Conservation (phyloP, 768 basidiomycete species). For the Sporobolomyces roseus region DNA sequence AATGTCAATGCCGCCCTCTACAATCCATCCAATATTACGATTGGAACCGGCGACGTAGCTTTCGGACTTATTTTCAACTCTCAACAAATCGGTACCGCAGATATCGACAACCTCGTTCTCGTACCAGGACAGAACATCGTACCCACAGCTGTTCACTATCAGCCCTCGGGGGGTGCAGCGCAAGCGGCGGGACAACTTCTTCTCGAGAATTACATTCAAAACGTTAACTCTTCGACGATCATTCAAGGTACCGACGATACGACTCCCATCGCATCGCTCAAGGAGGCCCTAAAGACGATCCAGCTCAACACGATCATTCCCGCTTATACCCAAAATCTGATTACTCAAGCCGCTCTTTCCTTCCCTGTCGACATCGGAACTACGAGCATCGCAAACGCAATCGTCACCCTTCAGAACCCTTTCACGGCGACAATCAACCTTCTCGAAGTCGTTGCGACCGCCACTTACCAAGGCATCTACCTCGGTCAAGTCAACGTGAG, state of each 20-base stretch:
- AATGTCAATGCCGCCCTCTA: conserved; percentile 60
- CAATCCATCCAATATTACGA: conserved; percentile 56
- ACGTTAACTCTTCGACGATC: conserved; percentile 52
- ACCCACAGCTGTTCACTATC: conserved; percentile 61
- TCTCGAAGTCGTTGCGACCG: conserved; percentile 57
- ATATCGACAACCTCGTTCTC: conserved; percentile 60
- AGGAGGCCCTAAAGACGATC: conserved; percentile 61
- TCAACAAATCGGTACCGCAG: conserved; percentile 60
- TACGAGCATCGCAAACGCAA: conserved; percentile 60
- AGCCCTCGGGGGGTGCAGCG: conserved; percentile 57
- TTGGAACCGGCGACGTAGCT: conserved; percentile 63
- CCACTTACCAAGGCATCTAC: conserved; percentile 57
- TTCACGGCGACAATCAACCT: conserved; percentile 70
- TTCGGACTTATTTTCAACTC: conserved; percentile 61
- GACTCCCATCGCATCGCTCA: conserved; percentile 61
- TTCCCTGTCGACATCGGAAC: conserved; percentile 63
- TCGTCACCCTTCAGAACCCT: conserved; percentile 62
- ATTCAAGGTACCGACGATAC: conserved; percentile 60
- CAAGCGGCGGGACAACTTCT: conserved; percentile 56
- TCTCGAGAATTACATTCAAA: conserved; percentile 68
- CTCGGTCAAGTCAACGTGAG: conserved; percentile 52
- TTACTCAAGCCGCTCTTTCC: conserved; percentile 55
- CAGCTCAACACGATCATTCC: conserved; percentile 62
- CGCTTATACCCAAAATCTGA: conserved; percentile 61
- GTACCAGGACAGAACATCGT: conserved; percentile 60